These are phyloP conservation scores for Inonotus obliquus DNA, from an alignment of 1,284 basidiomycete species.

Conservation along the genomic window DNA sequence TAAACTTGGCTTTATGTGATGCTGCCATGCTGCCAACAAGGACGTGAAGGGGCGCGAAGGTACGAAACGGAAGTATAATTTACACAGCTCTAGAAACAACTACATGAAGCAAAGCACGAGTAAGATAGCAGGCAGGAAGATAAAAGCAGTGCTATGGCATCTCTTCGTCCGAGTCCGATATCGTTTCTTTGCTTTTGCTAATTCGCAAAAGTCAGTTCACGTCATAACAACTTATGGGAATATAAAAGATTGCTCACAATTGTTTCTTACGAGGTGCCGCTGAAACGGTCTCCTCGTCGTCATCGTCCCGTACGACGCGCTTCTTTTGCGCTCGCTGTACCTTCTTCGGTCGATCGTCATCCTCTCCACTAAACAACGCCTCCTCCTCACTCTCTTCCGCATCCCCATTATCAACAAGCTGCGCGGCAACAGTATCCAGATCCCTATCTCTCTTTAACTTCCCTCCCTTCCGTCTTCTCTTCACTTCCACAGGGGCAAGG, in stretches of 20 bases:
- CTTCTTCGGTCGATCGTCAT: slow-evolving; percentile 66
- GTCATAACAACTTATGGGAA: not conserved
- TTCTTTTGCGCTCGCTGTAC: slow-evolving; percentile 65
- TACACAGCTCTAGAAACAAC: not conserved
- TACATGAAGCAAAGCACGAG: not conserved
- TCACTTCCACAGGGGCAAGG: slow-evolving; percentile 33
- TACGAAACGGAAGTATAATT: not conserved
- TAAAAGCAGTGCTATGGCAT: slow-evolving; percentile 35
- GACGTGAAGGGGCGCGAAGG: not conserved
- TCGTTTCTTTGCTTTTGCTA: slow-evolving; percentile 76
- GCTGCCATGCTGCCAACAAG: too few relatives aligned
- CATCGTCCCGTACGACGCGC: slow-evolving; percentile 68
- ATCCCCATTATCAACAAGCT: slow-evolving; percentile 34
- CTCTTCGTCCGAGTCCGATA: slow-evolving; percentile 76
- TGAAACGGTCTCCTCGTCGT: slow-evolving; percentile 57
- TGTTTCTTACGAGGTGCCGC: slow-evolving; percentile 61
- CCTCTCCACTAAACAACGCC: slow-evolving; percentile 62
- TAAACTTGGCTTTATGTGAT: too few relatives aligned
- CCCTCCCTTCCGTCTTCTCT: slow-evolving; percentile 46
- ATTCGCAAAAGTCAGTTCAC: not conserved
- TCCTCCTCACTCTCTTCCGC: slow-evolving; percentile 39
- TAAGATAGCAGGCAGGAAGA: not conserved
- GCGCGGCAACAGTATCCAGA: slow-evolving; percentile 29
- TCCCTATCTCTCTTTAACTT: slow-evolving; percentile 45
- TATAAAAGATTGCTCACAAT: slow-evolving; percentile 49